Percentiles rank a stretch among this genome's conserved stretches.
phyloP scores from a whole-genome alignment of 208 protist species.

The Plasmodiophora brassicae region DNA sequence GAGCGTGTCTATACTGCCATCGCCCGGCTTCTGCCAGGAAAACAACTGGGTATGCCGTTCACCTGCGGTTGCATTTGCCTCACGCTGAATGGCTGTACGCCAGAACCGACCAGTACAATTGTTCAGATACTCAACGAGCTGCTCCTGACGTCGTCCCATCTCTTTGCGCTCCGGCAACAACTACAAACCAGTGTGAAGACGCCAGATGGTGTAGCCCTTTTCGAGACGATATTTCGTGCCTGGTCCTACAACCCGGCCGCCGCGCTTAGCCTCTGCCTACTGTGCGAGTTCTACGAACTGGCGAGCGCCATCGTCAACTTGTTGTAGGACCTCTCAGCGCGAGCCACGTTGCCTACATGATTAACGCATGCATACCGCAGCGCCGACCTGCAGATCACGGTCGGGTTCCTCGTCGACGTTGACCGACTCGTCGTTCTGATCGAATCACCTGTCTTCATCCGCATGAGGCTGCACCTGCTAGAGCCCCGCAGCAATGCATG shows the following conservation, averaged over 20 bases:
- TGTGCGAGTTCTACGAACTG: slow-evolving; percentile 55
- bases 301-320: not conserved
- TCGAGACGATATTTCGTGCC: slow-evolving; percentile 64
- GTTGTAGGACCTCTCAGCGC: not conserved
- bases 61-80: not conserved
- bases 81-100: not conserved
- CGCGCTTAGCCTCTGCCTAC: slow-evolving; percentile 78
- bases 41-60: not conserved
- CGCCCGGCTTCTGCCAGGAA: not conserved
- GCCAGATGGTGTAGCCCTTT: slow-evolving; percentile 49
- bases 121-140: slow-evolving; percentile 46
- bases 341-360: not conserved
- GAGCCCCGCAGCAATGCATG: slow-evolving; percentile 49
- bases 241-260: slow-evolving; percentile 82
- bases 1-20: slow-evolving; percentile 40
- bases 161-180: slow-evolving; percentile 51
- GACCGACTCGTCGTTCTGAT: slow-evolving; percentile 90
- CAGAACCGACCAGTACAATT: not conserved
- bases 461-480: slow-evolving; percentile 76
- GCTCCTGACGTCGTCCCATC: not conserved
- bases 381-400: slow-evolving; percentile 74
- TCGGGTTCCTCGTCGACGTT: slow-evolving; percentile 81
- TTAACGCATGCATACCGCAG: not conserved
- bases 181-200: not conserved
- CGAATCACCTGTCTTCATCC: slow-evolving; percentile 86